Evolutionary conservation across 2,329 filamentous ascomycete species (phyloP), one percentile per base, ranked within the genome.

Genomic region (Juglanconis juglandina): DNA sequence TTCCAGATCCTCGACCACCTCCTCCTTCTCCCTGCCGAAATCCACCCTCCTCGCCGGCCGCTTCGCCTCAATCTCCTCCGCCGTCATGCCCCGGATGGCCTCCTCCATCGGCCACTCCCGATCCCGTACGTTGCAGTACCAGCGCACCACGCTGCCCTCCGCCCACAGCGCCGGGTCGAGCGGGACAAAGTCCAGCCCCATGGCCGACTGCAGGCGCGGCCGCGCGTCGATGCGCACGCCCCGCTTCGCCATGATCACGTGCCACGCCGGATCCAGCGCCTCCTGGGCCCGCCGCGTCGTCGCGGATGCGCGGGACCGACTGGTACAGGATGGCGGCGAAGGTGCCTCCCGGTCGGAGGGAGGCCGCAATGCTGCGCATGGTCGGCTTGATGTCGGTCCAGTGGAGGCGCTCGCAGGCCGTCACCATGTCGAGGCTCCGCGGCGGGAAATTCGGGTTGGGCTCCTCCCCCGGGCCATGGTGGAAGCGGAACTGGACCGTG

Each of bases 381-480:
- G 55, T 51, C 34, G 47, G 46, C 55, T 49, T 35, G 5, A 51
- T 39, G 3, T 57, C 46, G 2, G 55, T 58, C 56, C 48, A 52
- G 48, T 58, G 56, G 8, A 58, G 44, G n/a, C 42, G 46, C 56
- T 58, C 48, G 56, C 33, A 58, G 11, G 56, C 56, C 37, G 34
- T 58, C 13, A 46, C 37, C 24, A 58, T 34, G 41, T 58, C 56
- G 4, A 58, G 34, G 13, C n/a, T 33, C n/a, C 37, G 33, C 11
- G 50, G 33, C 11, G 5, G 5, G 2, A 57, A 6, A 39, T 47
- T 34, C 14, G 42, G 41, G 37, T 39, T 34, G n/a, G 34, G 14
- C 3, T 50, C 44, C 30, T 57, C 55, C 7, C 46, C 55, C 9
- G n/a, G 17, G 24, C 46, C 33, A 6, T 13, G n/a, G 13, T 49